Evolutionary conservation across 208 protist species (phyloP), one percentile per base, ranked within the genome.

Genomic region (Porcisia hertigi): DNA sequence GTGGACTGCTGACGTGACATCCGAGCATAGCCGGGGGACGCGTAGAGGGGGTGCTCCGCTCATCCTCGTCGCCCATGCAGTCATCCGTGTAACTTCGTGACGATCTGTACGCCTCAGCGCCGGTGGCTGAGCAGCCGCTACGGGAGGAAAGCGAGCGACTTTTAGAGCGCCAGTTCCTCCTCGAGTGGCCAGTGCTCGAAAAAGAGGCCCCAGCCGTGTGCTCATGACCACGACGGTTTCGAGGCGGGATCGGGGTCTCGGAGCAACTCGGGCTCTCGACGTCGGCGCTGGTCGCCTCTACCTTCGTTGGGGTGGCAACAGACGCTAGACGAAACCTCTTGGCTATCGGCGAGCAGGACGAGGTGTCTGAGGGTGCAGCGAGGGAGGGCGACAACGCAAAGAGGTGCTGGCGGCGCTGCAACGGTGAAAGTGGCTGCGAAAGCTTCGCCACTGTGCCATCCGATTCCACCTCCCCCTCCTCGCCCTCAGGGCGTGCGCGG

Each of bases 1-100:
- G 78, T 6, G 78, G 73, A 62, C 67, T 82, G 73, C 78, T 69
- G 30, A 25, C 72, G 58, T 75, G 47, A 6, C 72, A 60, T n/a
- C 78, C 72, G 16, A 82, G 67, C 72, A 74, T 73, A 5, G 73
- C 55, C 30, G 78, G 78, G 23, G 75, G 75, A 39, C 71, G 78
- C 60, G 60, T 69, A 30, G 67, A 82, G 23, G 78, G 72, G 25
- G 72, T 82, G 58, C 74, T 45, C 36, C 76, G 71, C 43, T 73
- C 45, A 18, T 73, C 71, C 45, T 66, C 54, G 20, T 71, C 71
- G 6, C 65, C 71, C 30, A 25, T 49, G 34, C 8, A 57, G 69
- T 62, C 69, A 1, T 59, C 69, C 6, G 36, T 49, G 53, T 72
- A 23, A 53, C 47, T 58, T 36, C 30, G 9, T 9, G 53, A 36